Base-by-base conservation (phyloP, 352 stramenopile genomes). In the Globisporangium uncinulatum region DNA sequence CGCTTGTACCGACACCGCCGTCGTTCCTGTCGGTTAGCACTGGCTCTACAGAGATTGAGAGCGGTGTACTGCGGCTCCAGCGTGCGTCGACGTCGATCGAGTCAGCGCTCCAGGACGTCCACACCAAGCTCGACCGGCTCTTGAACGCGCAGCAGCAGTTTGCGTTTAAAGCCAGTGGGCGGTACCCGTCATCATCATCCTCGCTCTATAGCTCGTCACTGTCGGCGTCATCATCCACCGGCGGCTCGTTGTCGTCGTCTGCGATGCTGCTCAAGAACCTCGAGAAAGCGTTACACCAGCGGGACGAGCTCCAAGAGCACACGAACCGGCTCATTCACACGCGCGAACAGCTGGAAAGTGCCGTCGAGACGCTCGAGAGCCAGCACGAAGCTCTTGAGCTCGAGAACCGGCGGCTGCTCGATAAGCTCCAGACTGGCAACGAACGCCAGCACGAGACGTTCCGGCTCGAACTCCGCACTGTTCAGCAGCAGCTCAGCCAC, bases 71-170 rank as follows among this genome's bases (percentile, higher is more conserved):
- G 56, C 69, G 81, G n/a, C 58, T 93, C 31, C 78, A 90, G 54
- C 74, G 83, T 0, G 88, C 83, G 21, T 90, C 83, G 0, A 84
- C 79, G n/a, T 81, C 83, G 32, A 86, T 93, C 37, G 83, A 93
- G 55, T 85, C 79, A 0, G 78, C 74, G 6, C 55, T 93, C 6
- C 72, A 87, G 19, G 83, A 91, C 36, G 44, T 93, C 1, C 78
- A 93, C 19, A 73, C 77, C n/a, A 93, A 93, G 63, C 76, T 93
- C 65, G 83, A 91, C 60, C 77, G 83, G 3, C 63, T 93, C 0
- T 48, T 92, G 39, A 87, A 86, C 51, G 62, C 69, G 37, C 79
- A 89, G 45, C 65, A 60, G 34, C 34, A 39, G 24, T 29, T 29
- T 45, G 77, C 70, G 21, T 61, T 76, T 13, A 88, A 82, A 56